Evolutionary conservation across 345 rosid genomes (phyloP), one percentile per base, ranked within the genome.

Genomic region (Eucalyptus albens): DNA sequence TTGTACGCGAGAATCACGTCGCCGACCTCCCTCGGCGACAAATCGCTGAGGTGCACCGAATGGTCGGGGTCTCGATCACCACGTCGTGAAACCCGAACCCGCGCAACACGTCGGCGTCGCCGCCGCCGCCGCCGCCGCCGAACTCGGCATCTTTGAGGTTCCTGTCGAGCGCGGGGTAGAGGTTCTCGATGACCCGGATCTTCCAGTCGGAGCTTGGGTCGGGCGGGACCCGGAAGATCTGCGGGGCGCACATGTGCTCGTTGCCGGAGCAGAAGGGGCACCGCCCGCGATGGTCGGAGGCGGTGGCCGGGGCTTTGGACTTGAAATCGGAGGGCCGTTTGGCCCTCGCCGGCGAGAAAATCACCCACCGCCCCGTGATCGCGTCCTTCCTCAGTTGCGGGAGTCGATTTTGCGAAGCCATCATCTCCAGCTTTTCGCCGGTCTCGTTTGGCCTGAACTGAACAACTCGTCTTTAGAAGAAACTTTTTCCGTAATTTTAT

Each of bases 61-160:
- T 98, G 99, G 91, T 93, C 59, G n/a, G 99, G 98, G 95, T 85
- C 92, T 98, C 99, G 83, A 97, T 94, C 92, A 97, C 96, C 88
- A 97, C 99, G 88, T 97, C 97, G 86, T 97, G 99, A 87, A 95
- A 96, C 59, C 99, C 99, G 80, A 96, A 93, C 56, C 99, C 99
- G 77, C 27, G 82, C 51, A 94, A 29, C 47, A 82, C 92, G 9
- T 50, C 91, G 53, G 67, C 49, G 81, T 55, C 55, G 53, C 53
- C 53, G 55, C 51, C 15, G 15, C 50, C 87, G 29, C 81, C 90
- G 81, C 55, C 56, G 56, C 56, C 56, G 56, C 7, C 59, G 29
- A 56, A 90, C 33, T 33, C 90, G 56, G 91, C 89, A 83, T 56
- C 37, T 81, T 87, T 95, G 56, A 92, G 92, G 87, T 92, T 93